Evolutionary conservation across 2,329 filamentous ascomycete genomes (phyloP).

Genomic region (Phaeomoniella chlamydospora): DNA sequence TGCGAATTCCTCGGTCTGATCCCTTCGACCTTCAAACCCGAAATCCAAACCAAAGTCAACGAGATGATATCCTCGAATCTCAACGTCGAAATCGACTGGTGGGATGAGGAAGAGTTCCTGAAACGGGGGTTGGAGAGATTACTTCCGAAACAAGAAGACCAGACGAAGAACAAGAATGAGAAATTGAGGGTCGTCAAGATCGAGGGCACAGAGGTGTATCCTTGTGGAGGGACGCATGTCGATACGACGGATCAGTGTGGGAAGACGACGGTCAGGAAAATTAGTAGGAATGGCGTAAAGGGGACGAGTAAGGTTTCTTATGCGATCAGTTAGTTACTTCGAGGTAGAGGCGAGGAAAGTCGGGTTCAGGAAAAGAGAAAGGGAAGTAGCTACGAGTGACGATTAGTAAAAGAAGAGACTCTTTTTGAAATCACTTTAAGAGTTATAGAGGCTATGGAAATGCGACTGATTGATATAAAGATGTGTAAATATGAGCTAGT

Average conservation of each 20-base stretch:
- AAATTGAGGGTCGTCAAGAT: conserved; percentile 56
- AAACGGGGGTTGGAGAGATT: conserved; percentile 39
- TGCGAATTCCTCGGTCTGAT: conserved; percentile 57
- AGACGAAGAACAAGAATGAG: conserved; percentile 26
- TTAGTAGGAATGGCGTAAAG: conserved; percentile 49
- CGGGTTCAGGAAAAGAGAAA: too few relatives aligned
- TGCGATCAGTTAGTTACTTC: conserved; percentile 12
- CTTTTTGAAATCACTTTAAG: too few relatives aligned
- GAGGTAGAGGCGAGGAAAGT: too few relatives aligned
- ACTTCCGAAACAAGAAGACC: conserved; percentile 29
- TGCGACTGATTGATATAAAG: too few relatives aligned
- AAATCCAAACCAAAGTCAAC: conserved; percentile 48
- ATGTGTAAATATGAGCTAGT: too few relatives aligned
- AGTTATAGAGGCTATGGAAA: too few relatives aligned
- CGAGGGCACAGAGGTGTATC: conserved; percentile 53
- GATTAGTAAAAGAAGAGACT: too few relatives aligned
- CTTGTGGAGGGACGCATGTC: conserved; percentile 64
- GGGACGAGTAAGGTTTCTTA: conserved; percentile 45
- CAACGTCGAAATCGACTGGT: conserved; percentile 52
- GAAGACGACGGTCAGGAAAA: conserved; percentile 50
- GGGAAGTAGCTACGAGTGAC: too few relatives aligned
- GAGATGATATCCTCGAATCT: conserved; percentile 40
- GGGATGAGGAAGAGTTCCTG: conserved; percentile 48
- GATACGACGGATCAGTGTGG: conserved; percentile 43
- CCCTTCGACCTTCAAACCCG: conserved; percentile 44